Evolutionary conservation across 352 stramenopile genomes (phyloP).

Genomic region (Globisporangium recalcitrans): DNA sequence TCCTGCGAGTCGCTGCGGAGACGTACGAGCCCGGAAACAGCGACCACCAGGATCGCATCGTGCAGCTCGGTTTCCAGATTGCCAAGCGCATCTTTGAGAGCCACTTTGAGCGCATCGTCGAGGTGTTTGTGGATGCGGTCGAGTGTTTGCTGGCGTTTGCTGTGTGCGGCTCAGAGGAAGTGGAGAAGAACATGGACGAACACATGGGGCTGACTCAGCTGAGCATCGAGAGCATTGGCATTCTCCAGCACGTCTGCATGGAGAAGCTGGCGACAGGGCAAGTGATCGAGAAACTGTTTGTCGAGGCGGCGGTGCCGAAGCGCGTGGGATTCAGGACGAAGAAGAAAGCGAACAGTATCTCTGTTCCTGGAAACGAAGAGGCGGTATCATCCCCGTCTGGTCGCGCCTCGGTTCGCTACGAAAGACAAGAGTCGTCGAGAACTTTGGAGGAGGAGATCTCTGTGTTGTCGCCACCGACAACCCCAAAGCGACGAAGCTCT

Average conservation of each 20-base stretch:
- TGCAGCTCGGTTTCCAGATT: conserved; percentile 82
- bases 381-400: conserved; percentile 14
- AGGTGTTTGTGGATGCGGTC: conserved; percentile 78
- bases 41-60: conserved; percentile 68
- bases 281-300: conserved; percentile 63
- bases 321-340: conserved; percentile 59
- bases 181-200: conserved; percentile 45
- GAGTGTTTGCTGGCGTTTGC: conserved; percentile 79
- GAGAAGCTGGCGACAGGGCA: conserved; percentile 67
- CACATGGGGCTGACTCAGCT: conserved; percentile 58
- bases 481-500: conserved; percentile 31
- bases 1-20: conserved; percentile 85
- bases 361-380: conserved; percentile 2
- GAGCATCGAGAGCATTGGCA: conserved; percentile 59
- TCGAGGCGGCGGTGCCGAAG: conserved; percentile 31
- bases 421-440: conserved; percentile 59
- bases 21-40: conserved; percentile 59
- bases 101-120: conserved; percentile 67
- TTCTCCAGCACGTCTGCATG: conserved; percentile 65
- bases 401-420: conserved; percentile 41
- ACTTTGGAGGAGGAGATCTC: conserved; percentile 57
- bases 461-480: conserved; percentile 34
- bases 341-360: conserved; percentile 28
- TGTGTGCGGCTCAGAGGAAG: conserved; percentile 64
- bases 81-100: conserved; percentile 79